Percentiles rank a stretch among this genome's conserved stretches.
Conservation (phyloP, 2,329 filamentous ascomycete species). For the Westerdykella ornata region DNA sequence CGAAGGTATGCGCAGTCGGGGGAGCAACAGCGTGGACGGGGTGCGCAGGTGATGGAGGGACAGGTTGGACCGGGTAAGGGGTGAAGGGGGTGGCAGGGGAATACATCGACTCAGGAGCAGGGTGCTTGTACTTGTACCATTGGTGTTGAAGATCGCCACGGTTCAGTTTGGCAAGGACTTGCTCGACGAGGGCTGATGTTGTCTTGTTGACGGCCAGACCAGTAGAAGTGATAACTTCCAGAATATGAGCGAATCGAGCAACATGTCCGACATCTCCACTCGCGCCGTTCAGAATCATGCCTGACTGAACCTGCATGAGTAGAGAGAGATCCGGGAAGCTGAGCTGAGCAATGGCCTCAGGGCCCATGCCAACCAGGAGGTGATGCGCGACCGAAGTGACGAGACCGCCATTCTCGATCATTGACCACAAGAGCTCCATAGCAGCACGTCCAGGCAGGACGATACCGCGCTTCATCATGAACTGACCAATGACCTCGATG, state of each 20-base stretch:
- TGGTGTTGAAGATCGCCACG: constrained; percentile 44
- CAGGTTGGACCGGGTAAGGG: constrained; percentile 38
- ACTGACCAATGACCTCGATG: constrained; percentile 59
- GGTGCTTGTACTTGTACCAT: constrained; percentile 54
- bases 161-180: constrained; percentile 51
- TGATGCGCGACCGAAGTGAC: constrained; percentile 55
- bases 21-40: constrained; percentile 50
- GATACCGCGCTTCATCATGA: constrained; percentile 49
- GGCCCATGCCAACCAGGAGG: constrained; percentile 54
- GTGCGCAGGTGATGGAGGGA: constrained; percentile 31
- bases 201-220: constrained; percentile 50
- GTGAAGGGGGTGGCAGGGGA: constrained; percentile 46
- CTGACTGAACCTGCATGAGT: constrained; percentile 54
- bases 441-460: constrained; percentile 49
- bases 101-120: constrained; percentile 38
- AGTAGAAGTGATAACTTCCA: constrained; percentile 51
- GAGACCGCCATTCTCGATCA: constrained; percentile 59
- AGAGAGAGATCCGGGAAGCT: constrained; percentile 50
- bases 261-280: constrained; percentile 52
- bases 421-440: constrained; percentile 56
- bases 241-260: constrained; percentile 55
- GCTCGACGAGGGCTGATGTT: constrained; percentile 53
- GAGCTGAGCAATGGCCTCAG: constrained; percentile 53
- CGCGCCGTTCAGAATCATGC: constrained; percentile 43
- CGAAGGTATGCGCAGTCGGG: constrained; percentile 48